Evolutionary conservation across 2,329 filamentous ascomycete species (phyloP), one percentile per base, ranked within the genome.

Genomic region (Cercospora citrullina): DNA sequence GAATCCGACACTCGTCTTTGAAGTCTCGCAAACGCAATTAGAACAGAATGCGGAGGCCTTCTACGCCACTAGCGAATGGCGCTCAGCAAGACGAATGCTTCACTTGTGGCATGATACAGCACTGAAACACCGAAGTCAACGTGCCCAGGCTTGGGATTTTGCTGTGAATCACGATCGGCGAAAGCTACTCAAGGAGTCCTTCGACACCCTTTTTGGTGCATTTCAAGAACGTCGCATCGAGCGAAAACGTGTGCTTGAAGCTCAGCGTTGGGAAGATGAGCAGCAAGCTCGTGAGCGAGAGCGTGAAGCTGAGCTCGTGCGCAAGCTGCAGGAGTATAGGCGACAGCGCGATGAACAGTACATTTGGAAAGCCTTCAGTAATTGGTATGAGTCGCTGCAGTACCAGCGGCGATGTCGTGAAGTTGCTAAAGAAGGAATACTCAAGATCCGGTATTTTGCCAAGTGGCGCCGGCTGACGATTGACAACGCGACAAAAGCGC

Each of bases 401-500:
- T 87, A 91, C 14, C 87, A 92, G 74, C 82, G 88, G 16, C 85
- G 88, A 69, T 86, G 87, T 48, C 92, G 60, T 21, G 53, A 68
- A 30, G 33, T 68, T 26, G 65, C 60, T 18, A 68, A 69, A 39
- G 45, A 67, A 21, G 39, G 67, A 9, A 62, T 63, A 94, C 80
- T 95, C 64, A 84, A 89, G 65, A 87, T 86, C 12, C 86, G 87
- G 65, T 89, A 89, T 69, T 92, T 92, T 77, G 87, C 86, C 67
- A 87, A 87, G 7, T 93, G 90, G 90, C 84, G 86, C 28, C 84
- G 87, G 67, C 87, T 91, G 64, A 90, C 89, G 0, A 82, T 83
- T 1, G 83, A 87, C 60, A 89, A 90, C 71, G 84, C 87, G 53
- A 73, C 81, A 48, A 86, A 86, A 71, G 83, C 83, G 14, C 79